A percentile compares a stretch with the other conserved stretches of the same genome.
These are phyloP conservation scores for Aspergillus carbonarius DNA, from an alignment of 2,329 filamentous ascomycete genomes.

Conservation along the genomic window DNA sequence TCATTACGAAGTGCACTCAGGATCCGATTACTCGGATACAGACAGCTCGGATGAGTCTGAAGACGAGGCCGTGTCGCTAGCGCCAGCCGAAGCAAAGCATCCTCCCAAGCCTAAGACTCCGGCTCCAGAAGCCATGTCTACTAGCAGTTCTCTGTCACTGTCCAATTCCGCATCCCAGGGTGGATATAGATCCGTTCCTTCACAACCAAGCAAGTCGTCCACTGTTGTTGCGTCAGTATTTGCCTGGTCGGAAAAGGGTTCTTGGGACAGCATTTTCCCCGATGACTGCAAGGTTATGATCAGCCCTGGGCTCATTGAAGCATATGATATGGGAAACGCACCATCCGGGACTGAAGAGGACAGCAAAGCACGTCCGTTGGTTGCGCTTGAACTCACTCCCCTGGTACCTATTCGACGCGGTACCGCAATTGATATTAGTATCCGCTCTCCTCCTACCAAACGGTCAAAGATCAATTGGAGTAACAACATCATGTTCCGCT, in stretches of 20 bases:
- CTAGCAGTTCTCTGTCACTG: conserved; percentile 65
- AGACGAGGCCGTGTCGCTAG: conserved; percentile 36
- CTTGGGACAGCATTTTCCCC: conserved; percentile 61
- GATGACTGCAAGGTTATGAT: conserved; percentile 64
- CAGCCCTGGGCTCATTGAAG: conserved; percentile 64
- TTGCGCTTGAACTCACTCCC: conserved; percentile 83
- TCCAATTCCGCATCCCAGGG: conserved; percentile 81
- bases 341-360: conserved; percentile 19
- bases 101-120: conserved; percentile 46
- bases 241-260: conserved; percentile 62
- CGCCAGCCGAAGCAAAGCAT: conserved; percentile 28
- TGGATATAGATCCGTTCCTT: conserved; percentile 57
- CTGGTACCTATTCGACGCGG: conserved; percentile 86
- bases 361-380: conserved; percentile 47
- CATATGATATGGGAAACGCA: conserved; percentile 56
- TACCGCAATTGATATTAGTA: conserved; percentile 89
- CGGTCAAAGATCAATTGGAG: conserved; percentile 68
- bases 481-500: conserved; percentile 88
- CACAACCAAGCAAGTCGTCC: conserved; percentile 48
- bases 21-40: conserved; percentile 49
- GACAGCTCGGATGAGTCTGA: conserved; percentile 58
- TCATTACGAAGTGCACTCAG: conserved; percentile 49
- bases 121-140: conserved; percentile 39
- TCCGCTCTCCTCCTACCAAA: conserved; percentile 77
- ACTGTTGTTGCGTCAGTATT: conserved; percentile 62